A percentile compares a stretch with the other conserved stretches of the same genome.
phyloP scores from a whole-genome alignment of 371 early-diverging fungal genomes.

The Actinomucor elegans region DNA sequence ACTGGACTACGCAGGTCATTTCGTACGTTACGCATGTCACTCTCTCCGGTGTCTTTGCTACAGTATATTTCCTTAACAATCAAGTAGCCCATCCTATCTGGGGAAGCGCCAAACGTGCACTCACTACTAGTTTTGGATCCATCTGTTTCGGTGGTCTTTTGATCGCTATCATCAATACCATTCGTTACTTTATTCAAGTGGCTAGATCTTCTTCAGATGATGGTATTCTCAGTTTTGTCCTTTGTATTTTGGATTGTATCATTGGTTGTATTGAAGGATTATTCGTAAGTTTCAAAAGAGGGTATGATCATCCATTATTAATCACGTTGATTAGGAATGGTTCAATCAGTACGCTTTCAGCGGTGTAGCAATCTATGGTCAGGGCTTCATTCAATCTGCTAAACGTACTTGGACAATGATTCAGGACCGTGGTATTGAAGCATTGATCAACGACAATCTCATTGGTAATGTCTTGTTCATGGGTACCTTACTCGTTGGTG shows the following conservation, averaged over 20 bases:
- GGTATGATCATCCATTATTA: background rate
- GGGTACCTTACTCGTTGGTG: conserved; percentile 59
- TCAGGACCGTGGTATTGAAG: conserved; percentile 85
- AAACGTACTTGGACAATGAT: conserved; percentile 84
- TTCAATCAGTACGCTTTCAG: conserved; percentile 90
- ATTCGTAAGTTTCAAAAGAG: conserved; percentile 25
- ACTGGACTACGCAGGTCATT: conserved; percentile 80
- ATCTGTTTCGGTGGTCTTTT: conserved; percentile 92
- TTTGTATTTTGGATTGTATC: conserved; percentile 42
- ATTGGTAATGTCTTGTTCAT: conserved; percentile 72
- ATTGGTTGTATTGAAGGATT: conserved; percentile 39
- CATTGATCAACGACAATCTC: conserved; percentile 87
- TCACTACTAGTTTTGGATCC: conserved; percentile 90
- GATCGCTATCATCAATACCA: conserved; percentile 78
- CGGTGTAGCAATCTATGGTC: conserved; percentile 93
- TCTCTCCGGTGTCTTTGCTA: conserved; percentile 76
- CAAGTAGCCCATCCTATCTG: conserved; percentile 66
- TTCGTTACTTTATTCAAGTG: conserved; percentile 34
- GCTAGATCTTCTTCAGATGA: conserved; percentile 32
- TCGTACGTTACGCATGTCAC: conserved; percentile 76
- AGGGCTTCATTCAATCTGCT: conserved; percentile 81
- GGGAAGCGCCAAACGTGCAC: conserved; percentile 76
- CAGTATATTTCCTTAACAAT: conserved; percentile 78
- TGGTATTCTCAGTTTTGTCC: conserved; percentile 24
- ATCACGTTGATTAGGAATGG: conserved; percentile 48